Base-by-base conservation (phyloP, 2,329 filamentous ascomycete genomes). In the Neonectria ditissima region DNA sequence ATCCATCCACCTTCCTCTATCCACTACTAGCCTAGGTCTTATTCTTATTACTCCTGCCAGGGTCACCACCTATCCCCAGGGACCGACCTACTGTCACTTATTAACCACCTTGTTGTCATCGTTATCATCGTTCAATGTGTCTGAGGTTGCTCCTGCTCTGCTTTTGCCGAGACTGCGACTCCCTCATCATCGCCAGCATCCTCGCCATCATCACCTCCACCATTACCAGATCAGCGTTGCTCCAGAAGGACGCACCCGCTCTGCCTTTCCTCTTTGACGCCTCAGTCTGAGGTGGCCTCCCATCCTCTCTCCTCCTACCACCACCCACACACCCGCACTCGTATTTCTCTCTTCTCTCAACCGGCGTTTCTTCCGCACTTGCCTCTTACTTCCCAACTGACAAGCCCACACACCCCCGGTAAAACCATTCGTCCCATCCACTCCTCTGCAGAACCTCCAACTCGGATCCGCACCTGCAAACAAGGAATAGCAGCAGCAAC, bases 21-120 rank as follows among this genome's bases (percentile, higher is more conserved):
- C 43, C 32, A 34, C 48, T 39, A 34, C 55, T 63, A 57, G 48
- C 32, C 37, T 41, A 54, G 26, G 43, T 50, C 47, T 55, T 37
- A 65, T 69, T 67, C 57, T 68, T 67, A 62, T 64, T 68, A 54
- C 61, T 73, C 26, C 45, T 43, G 55, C 50, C 37, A 37, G 45
- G 52, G 55, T 50, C 55, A 63, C 50, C 48, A 63, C 54, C 70
- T 57, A 59, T 63, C 57, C 32, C 26, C 48, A 41, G 55, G 58
- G 56, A 52, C 51, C n/a, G 56, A 52, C 54, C 70, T 66, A 59
- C 67, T 59, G 51, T 41, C 53, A 44, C 55, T 63, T 67, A 41
- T 63, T 66, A 66, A 65, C 65, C 51, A 41, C 48, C 34, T 56
- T 51, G 56, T 57, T 55, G 45, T 66, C 59, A 60, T 56, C 62